Conservation (phyloP, 2,329 filamentous ascomycete genomes). For the Cercospora sp. region DNA sequence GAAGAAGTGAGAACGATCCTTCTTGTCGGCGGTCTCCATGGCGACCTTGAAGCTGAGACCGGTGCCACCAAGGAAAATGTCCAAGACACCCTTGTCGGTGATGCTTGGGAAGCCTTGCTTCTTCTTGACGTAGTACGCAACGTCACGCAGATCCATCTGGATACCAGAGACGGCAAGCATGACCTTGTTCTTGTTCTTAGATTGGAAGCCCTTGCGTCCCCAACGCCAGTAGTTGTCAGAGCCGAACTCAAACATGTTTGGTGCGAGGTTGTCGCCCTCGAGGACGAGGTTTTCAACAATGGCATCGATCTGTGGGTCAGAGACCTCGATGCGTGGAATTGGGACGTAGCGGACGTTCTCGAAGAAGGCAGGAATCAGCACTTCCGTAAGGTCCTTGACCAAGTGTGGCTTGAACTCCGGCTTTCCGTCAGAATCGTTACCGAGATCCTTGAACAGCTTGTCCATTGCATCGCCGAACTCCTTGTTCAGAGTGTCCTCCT, state of each 20-base stretch:
- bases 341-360: slow-evolving; percentile 88
- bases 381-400: slow-evolving; percentile 80
- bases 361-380: slow-evolving; percentile 80
- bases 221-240: slow-evolving; percentile 94
- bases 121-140: slow-evolving; percentile 92
- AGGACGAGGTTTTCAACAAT: slow-evolving; percentile 93
- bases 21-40: slow-evolving; percentile 75
- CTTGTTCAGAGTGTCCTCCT: slow-evolving; percentile 82
- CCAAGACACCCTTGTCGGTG: slow-evolving; percentile 82
- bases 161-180: slow-evolving; percentile 85
- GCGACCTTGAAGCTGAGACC: slow-evolving; percentile 92
- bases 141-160: slow-evolving; percentile 84
- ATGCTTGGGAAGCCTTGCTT: slow-evolving; percentile 90
- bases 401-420: slow-evolving; percentile 89
- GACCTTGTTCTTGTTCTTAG: slow-evolving; percentile 78
- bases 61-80: slow-evolving; percentile 81
- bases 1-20: slow-evolving; percentile 80
- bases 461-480: slow-evolving; percentile 72
- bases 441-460: slow-evolving; percentile 88
- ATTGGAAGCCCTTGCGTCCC: slow-evolving; percentile 84
- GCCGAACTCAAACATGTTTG: slow-evolving; percentile 83
- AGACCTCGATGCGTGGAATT: slow-evolving; percentile 90
- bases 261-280: slow-evolving; percentile 94
- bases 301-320: slow-evolving; percentile 78
- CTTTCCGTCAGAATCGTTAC: slow-evolving; percentile 81